Evolutionary conservation across 2,329 filamentous ascomycete species (phyloP), one percentile per base, ranked within the genome.

Genomic region (Pyrenophora seminiperda): DNA sequence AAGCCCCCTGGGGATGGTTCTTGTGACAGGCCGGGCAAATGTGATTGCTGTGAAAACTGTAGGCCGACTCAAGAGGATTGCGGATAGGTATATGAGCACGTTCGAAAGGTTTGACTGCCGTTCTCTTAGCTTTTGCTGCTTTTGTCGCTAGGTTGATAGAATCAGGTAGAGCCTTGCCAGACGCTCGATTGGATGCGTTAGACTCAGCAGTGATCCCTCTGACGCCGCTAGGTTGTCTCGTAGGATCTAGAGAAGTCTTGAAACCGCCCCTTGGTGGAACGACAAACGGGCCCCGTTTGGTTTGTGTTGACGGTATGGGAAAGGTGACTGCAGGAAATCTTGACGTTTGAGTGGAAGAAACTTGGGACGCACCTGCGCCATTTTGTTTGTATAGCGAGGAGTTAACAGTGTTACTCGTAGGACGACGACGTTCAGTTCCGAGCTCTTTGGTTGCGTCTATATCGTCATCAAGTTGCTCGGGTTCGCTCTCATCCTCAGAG

Each of bases 1-100:
- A 89, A 33, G 77, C 76, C n/a, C 85, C 85, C 10, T 73, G 65
- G 1, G 75, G 67, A 65, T 89, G 86, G n/a, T 62, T 51, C 17
- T 75, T 72, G 30, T 71, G 68, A 67, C 86, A 89, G 10, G 80
- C 81, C 2, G 75, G 66, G 59, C 86, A 89, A 15, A 60, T 31
- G 9, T 43, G 48, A 7, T 49, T 46, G 15, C 61, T 60, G 18
- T 54, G 53, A 1, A 55, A 45, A 33, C 50, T 33, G 43, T 59
- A 54, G 38, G 63, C 51, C 31, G 63, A 59, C 24, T 67, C 62
- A 19, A 68, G 41, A 9, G 65, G 63, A 3, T 65, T 58, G 22
- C 65, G 63, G 14, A 70, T 41, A 17, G 70, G 65, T 2, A 73
- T 13, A 2, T 59, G 47, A 14, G 50, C 66, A n/a, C 71, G 70